These are phyloP conservation scores for Fusarium secorum DNA, from an alignment of 2,329 filamentous ascomycete species.

Conservation along the genomic window DNA sequence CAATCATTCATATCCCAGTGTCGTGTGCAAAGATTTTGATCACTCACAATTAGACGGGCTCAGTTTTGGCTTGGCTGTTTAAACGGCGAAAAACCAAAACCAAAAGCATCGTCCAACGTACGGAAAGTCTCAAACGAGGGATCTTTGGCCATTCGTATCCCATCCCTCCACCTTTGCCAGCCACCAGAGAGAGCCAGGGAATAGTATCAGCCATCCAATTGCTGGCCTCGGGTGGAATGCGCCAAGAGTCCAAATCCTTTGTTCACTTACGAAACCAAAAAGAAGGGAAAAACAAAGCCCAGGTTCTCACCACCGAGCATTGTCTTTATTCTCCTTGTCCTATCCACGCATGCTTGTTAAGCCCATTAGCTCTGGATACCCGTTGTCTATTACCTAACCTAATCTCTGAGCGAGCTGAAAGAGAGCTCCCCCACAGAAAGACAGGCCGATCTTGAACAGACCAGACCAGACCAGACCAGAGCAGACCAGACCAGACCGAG, in stretches of 20 bases:
- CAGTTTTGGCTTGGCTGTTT: not conserved
- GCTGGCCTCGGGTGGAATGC: conserved; percentile 28
- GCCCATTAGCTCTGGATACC: not conserved
- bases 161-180: conserved; percentile 26
- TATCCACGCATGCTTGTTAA: not conserved
- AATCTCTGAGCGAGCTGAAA: conserved; percentile 11
- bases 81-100: not conserved
- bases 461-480: not conserved
- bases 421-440: conserved; percentile 33
- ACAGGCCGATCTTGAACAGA: conserved; percentile 7
- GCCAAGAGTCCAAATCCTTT: conserved; percentile 36
- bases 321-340: not conserved
- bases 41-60: not conserved
- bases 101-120: not conserved
- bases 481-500: not conserved
- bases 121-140: not conserved
- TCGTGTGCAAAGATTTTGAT: not conserved
- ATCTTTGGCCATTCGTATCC: conserved; percentile 1
- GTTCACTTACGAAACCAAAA: conserved; percentile 26
- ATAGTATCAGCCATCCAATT: conserved; percentile 33
- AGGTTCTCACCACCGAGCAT: conserved; percentile 9
- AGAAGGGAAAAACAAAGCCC: not conserved
- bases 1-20: not conserved
- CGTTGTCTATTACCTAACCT: not conserved
- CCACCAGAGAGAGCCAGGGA: conserved; percentile 23